These are phyloP conservation scores for Porodaedalea pini DNA, from an alignment of 1,284 basidiomycete species.

Conservation along the genomic window DNA sequence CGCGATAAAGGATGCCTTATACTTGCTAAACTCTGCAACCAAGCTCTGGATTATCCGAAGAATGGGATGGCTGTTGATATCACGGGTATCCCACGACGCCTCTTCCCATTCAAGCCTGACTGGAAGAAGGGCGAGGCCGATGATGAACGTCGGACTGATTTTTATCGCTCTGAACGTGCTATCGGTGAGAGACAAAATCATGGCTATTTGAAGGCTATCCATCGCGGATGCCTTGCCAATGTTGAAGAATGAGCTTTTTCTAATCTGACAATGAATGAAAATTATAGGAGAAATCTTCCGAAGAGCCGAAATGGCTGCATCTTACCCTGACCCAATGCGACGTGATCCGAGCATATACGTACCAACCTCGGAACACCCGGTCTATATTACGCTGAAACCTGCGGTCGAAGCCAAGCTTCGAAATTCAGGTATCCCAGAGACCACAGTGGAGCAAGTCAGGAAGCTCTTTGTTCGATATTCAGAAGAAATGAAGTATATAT, in stretches of 20 bases:
- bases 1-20: constrained; percentile 58
- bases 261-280: background rate
- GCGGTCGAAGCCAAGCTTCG: constrained; percentile 1
- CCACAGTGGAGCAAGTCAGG: constrained; percentile 31
- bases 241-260: background rate
- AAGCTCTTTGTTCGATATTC: constrained; percentile 49
- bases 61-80: constrained; percentile 65
- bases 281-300: constrained; percentile 49
- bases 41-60: constrained; percentile 74
- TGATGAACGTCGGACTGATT: constrained; percentile 54
- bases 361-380: constrained; percentile 1
- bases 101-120: constrained; percentile 69
- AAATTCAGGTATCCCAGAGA: background rate
- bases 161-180: constrained; percentile 65
- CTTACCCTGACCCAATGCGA: background rate
- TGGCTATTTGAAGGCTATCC: background rate
- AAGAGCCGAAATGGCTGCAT: constrained; percentile 41
- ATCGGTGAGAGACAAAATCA: constrained; percentile 41
- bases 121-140: constrained; percentile 70
- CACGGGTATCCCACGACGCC: constrained; percentile 40
- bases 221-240: too few relatives aligned
- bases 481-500: constrained; percentile 66
- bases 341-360: background rate
- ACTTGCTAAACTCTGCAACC: constrained; percentile 62
- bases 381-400: constrained; percentile 3